Conservation (phyloP, 371 early-diverging fungal species). For the Quaeritorhiza haematococci region DNA sequence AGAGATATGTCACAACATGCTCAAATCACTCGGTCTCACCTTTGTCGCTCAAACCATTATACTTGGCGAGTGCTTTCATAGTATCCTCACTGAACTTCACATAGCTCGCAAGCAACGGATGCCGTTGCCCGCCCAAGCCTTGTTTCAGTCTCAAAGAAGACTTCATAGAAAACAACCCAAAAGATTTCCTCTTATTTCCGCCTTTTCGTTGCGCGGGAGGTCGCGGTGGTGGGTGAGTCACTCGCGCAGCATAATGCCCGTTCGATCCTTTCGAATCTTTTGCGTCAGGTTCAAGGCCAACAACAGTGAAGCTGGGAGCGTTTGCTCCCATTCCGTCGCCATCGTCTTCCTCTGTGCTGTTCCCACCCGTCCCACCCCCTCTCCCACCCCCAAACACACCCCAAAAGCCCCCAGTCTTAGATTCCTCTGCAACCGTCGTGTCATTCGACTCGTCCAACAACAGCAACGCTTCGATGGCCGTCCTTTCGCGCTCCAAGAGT, state of each 20-base stretch:
- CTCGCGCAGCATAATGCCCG: too few relatives aligned
- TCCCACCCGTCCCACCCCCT: not conserved
- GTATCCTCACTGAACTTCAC: not conserved
- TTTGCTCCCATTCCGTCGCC: too few relatives aligned
- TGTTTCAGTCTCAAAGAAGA: not conserved
- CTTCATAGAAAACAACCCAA: not conserved
- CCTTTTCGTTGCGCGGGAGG: not conserved
- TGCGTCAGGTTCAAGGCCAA: too few relatives aligned
- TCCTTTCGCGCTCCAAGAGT: conserved; percentile 4
- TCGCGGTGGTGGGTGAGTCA: too few relatives aligned
- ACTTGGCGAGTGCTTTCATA: not conserved
- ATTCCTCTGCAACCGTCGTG: too few relatives aligned
- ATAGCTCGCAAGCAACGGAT: conserved; percentile 1
- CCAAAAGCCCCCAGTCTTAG: too few relatives aligned
- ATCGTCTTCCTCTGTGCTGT: not conserved
- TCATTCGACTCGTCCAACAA: too few relatives aligned
- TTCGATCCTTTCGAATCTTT: too few relatives aligned
- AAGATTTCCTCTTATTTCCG: not conserved
- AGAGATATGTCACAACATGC: too few relatives aligned
- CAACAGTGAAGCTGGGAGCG: too few relatives aligned
- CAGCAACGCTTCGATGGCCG: conserved; percentile 4
- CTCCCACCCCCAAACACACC: not conserved
- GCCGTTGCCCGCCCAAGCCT: not conserved
- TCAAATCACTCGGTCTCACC: too few relatives aligned
- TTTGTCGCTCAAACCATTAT: conserved; percentile 1